These are phyloP conservation scores for Pyrenophora graminea DNA, from an alignment of 2,329 filamentous ascomycete genomes.

Conservation along the genomic window DNA sequence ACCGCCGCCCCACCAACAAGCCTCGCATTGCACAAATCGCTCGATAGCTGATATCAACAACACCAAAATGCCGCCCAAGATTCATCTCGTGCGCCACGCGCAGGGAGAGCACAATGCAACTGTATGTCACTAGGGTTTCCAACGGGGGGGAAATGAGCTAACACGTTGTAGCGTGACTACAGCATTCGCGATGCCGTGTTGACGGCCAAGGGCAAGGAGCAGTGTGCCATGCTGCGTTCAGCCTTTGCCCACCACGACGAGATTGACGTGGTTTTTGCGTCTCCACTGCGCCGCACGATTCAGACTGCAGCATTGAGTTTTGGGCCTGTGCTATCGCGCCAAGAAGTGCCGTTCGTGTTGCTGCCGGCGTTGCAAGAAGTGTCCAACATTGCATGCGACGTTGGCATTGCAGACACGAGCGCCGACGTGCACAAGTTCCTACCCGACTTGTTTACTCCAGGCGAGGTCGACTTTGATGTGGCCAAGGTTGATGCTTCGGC, in stretches of 20 bases:
- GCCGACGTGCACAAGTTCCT: constrained; percentile 52
- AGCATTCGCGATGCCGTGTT: constrained; percentile 75
- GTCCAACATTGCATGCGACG: constrained; percentile 74
- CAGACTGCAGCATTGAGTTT: constrained; percentile 77
- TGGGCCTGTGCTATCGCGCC: constrained; percentile 50
- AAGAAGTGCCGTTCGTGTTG: constrained; percentile 57
- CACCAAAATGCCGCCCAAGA: constrained; percentile 31
- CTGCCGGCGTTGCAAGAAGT: constrained; percentile 81
- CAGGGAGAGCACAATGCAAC: constrained; percentile 74
- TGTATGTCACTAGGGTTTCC: constrained; percentile 15
- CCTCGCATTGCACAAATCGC: constrained; percentile 4
- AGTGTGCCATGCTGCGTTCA: constrained; percentile 68
- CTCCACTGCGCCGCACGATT: constrained; percentile 79
- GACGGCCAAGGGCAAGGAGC: constrained; percentile 73
- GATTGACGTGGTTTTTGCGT: constrained; percentile 74
- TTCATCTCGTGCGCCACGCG: constrained; percentile 69
- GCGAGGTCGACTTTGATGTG: constrained; percentile 57
- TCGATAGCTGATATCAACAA: constrained; percentile 7
- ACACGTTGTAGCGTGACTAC: constrained; percentile 64
- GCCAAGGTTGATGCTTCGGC: constrained; percentile 62
- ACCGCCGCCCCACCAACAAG: constrained; percentile 11
- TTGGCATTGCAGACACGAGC: constrained; percentile 56
- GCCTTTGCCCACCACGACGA: constrained; percentile 63
- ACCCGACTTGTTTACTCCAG: constrained; percentile 55
- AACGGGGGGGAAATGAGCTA: background rate